A percentile compares a stretch with the other conserved stretches of the same genome.
Evolutionary conservation across 345 rosid genomes (phyloP).

Genomic region (Reutealis trisperma): DNA sequence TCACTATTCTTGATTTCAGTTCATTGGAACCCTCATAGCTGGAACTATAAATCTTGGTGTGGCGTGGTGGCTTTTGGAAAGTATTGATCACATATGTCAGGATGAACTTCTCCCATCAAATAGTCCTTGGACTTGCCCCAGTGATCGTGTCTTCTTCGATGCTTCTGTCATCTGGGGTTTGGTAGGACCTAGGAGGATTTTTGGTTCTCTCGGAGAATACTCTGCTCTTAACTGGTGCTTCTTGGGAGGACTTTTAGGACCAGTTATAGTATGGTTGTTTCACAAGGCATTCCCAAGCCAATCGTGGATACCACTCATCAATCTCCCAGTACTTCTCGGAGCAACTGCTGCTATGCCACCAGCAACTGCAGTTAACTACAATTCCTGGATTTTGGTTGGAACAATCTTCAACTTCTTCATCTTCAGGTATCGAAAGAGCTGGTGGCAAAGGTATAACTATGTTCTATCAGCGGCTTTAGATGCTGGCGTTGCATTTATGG

Average conservation of each 20-base stretch:
- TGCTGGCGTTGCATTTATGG: conserved; percentile 52
- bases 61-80: conserved; percentile 21
- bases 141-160: conserved; percentile 19
- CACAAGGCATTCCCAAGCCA: conserved; percentile 27
- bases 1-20: conserved; percentile 2
- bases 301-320: conserved; percentile 22
- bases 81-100: conserved; percentile 17
- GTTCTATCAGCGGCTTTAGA: conserved; percentile 49
- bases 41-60: conserved; percentile 18
- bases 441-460: conserved; percentile 53
- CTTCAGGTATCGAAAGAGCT: conserved; percentile 19
- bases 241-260: conserved; percentile 22
- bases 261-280: conserved; percentile 12
- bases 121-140: conserved; percentile 23
- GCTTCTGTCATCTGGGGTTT: conserved; percentile 23
- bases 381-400: conserved; percentile 18
- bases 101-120: conserved; percentile 17
- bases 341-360: conserved; percentile 26
- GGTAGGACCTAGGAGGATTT: conserved; percentile 15
- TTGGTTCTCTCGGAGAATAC: conserved; percentile 15
- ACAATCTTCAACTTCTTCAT: conserved; percentile 18
- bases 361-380: conserved; percentile 24
- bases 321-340: conserved; percentile 20
- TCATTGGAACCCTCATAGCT: conserved; percentile 14
- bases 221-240: conserved; percentile 22